Evolutionary conservation across 164 flowering plant species (phyloP).

Genomic region (Magnolia changhungtana): DNA sequence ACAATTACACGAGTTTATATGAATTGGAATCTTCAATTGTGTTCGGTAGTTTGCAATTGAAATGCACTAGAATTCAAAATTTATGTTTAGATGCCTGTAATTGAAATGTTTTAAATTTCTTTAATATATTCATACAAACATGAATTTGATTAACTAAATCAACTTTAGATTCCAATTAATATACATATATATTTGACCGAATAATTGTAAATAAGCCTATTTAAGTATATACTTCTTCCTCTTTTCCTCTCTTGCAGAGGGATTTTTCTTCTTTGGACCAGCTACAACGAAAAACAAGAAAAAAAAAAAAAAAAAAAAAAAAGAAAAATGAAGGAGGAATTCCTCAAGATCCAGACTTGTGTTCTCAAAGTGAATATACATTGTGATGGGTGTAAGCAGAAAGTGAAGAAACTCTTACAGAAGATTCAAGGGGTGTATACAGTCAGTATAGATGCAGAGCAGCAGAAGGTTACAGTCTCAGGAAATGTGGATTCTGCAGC

Average conservation of each 20-base stretch:
- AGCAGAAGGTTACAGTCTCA: constrained; percentile 69
- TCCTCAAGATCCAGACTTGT: constrained; percentile 77
- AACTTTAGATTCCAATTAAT: too few relatives aligned
- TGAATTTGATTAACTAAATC: too few relatives aligned
- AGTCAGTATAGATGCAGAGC: constrained; percentile 66
- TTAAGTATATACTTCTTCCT: too few relatives aligned
- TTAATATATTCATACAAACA: too few relatives aligned
- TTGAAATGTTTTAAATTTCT: too few relatives aligned
- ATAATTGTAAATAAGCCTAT: too few relatives aligned
- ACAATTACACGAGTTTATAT: too few relatives aligned
- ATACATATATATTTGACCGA: too few relatives aligned
- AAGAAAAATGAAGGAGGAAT: constrained; percentile 55
- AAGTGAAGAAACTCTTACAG: constrained; percentile 69
- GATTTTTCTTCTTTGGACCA: constrained; percentile 16
- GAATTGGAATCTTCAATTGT: too few relatives aligned
- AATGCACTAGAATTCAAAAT: too few relatives aligned
- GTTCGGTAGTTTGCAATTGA: too few relatives aligned
- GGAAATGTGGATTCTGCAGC: constrained; percentile 64
- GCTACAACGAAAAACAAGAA: constrained; percentile 22
- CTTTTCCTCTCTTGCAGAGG: constrained; percentile 11
- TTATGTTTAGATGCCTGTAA: too few relatives aligned
- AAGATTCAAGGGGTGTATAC: constrained; percentile 72
- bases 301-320: constrained; percentile 47
- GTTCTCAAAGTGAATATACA: constrained; percentile 60
- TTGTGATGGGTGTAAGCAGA: constrained; percentile 72